Base-by-base conservation (phyloP, 176 grass and related monocot species). In the Tillandsia fasciculata region DNA sequence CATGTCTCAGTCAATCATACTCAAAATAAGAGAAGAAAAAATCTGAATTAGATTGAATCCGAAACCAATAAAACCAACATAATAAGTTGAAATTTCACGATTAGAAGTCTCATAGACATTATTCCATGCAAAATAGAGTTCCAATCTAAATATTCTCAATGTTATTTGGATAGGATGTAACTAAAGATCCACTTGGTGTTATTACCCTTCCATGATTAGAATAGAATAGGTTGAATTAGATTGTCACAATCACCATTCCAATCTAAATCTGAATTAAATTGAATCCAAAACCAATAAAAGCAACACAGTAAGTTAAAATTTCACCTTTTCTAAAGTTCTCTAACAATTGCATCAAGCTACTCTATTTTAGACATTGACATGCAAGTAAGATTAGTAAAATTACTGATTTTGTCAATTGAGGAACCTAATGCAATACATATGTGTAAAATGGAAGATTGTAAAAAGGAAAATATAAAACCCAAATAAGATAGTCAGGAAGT, bases 301-400 rank as follows among this genome's bases (percentile, higher is more conserved):
- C n/a, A n/a, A n/a, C n/a, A n/a, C n/a, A n/a, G n/a, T n/a, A n/a
- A n/a, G n/a, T n/a, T n/a, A n/a, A n/a, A n/a, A n/a, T 63, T 89
- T 83, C 79, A 88, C 82, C 63, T 76, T 66, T 78, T 68, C 17
- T 64, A 72, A 49, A 87, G 20, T 74, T 96, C 92, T 77, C 76
- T 78, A 69, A 91, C 79, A 78, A 89, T 88, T 52, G 78, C 83
- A 52, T 89, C 86, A 75, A 96, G 33, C 88, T 96, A 88, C 83
- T 87, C 92, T 91, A 84, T 86, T 79, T 85, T 69, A 85, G 73
- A 70, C 52, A 81, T 13, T 11, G 65, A 72, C 29, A 66, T 52
- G 15, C 10, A 87, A 52, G 33, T 65, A n/a, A 57, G 26, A 80
- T 83, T 72, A 83, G 47, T 13, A 73, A 0, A 70, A 24, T 69